Base-by-base conservation (phyloP, 2,329 filamentous ascomycete genomes). In the Xylogone sp. region DNA sequence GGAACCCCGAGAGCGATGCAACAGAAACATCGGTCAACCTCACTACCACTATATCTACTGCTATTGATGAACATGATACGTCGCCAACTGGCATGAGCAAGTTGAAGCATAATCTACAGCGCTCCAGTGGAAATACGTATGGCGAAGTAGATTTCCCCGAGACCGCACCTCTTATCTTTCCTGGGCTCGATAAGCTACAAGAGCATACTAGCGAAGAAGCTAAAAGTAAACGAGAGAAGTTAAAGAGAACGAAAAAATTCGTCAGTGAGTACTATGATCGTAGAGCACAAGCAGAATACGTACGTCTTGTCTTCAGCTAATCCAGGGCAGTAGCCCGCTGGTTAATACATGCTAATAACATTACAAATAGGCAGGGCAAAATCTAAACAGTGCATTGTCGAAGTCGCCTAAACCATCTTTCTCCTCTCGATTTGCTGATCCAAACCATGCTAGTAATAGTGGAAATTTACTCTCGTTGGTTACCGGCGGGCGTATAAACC, bases 361-460 rank as follows among this genome's bases (percentile, higher is more conserved):
- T 21, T 10, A 27, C 24, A 27, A 6, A 44, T n/a, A 56, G 53
- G 48, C 42, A 9, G 47, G 43, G 13, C n/a, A 54, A 21, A 27
- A 52, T 18, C 52, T 52, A 34, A 43, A 53, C 3, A 52, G 52
- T 27, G 27, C 50, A 8, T 39, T 56, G 19, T 42, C 43, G 20
- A 21, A 48, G 22, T 43, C 31, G 16, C 54, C 52, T 1, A 47
- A 50, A 29, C 44, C 50, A 6, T 62, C 65, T 18, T 78, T 78
- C 56, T 65, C 66, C 1, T 77, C 73, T 2, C 68, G 73, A 22
- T 76, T 74, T 56, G 70, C 72, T 10, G 76, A 81, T 53, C 76
- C 77, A 0, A 75, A 70, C 48, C 73, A 79, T 55, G 71, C 75
- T 1, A 73, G 71, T 42, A 75, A 71, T 56, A 76, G 69, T 21